These are phyloP conservation scores for Leccinum solheimii DNA, from an alignment of 1,284 basidiomycete species.

Conservation along the genomic window DNA sequence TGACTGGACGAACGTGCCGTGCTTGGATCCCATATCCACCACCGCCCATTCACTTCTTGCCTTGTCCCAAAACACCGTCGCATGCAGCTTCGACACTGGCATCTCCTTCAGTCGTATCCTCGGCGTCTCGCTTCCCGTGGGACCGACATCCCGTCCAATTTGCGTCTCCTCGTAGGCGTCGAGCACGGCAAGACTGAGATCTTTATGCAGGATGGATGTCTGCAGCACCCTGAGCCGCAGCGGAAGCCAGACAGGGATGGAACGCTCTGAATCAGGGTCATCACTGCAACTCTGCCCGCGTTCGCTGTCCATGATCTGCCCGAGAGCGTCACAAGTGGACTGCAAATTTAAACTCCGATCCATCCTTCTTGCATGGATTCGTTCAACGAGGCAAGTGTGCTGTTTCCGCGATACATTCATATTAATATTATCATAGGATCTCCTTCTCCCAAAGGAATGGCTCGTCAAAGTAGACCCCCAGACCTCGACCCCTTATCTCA, in stretches of 20 bases:
- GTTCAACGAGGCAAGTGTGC: constrained; percentile 51
- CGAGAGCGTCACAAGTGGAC: neutral
- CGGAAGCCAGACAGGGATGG: constrained; percentile 27
- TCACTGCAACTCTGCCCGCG: constrained; percentile 7
- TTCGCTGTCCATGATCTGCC: constrained; percentile 15
- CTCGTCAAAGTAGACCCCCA: constrained; percentile 60
- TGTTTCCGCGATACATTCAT: neutral
- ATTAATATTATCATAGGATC: constrained; percentile 39
- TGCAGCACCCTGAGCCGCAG: constrained; percentile 59
- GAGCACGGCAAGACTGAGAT: constrained; percentile 54
- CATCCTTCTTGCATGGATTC: constrained; percentile 42
- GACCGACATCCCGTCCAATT: constrained; percentile 64
- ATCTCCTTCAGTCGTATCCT: constrained; percentile 76
- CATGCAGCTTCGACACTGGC: constrained; percentile 77
- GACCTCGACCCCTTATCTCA: constrained; percentile 64
- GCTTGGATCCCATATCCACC: constrained; percentile 81
- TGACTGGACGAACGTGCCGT: constrained; percentile 65
- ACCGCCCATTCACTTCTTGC: constrained; percentile 59
- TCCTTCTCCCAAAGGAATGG: constrained; percentile 68
- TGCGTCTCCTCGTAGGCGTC: constrained; percentile 66
- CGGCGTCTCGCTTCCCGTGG: constrained; percentile 50
- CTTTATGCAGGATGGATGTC: constrained; percentile 51
- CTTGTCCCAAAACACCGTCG: constrained; percentile 70
- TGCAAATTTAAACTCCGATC: constrained; percentile 28
- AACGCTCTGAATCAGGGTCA: constrained; percentile 14